Conservation (phyloP, 768 basidiomycete species). For the Mycena kentingensis region DNA sequence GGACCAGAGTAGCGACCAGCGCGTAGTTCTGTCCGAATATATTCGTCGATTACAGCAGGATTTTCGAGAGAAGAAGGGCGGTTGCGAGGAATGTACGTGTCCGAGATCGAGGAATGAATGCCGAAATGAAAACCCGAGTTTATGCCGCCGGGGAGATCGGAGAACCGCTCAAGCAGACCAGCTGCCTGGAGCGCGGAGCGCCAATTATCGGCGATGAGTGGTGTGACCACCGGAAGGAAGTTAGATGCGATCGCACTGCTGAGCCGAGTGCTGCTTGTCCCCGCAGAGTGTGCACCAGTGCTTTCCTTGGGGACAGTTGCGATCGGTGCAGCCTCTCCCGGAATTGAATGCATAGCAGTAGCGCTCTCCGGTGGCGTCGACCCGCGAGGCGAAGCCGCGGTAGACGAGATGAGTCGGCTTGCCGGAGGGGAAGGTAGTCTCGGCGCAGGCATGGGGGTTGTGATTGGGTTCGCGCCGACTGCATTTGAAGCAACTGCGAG, state of each 20-base stretch:
- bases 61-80: constrained; percentile 22
- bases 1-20: constrained; percentile 20
- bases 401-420: too few relatives aligned
- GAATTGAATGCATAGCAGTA: constrained; percentile 25
- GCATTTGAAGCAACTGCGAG: too few relatives aligned
- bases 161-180: constrained; percentile 18
- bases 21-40: constrained; percentile 21
- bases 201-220: constrained; percentile 26
- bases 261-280: constrained; percentile 14
- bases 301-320: not conserved
- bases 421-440: too few relatives aligned
- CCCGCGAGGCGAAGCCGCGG: not conserved
- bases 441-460: too few relatives aligned
- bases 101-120: not conserved
- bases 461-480: too few relatives aligned
- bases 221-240: constrained; percentile 27
- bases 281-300: constrained; percentile 27
- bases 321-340: constrained; percentile 2
- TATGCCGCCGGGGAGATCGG: constrained; percentile 27
- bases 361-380: constrained; percentile 5
- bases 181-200: constrained; percentile 4
- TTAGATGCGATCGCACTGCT: constrained; percentile 19
- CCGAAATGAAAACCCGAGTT: constrained; percentile 29
- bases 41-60: constrained; percentile 12
- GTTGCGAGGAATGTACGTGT: constrained; percentile 26